Conservation (phyloP, 2,329 filamentous ascomycete genomes). For the Simplicillium sp. region DNA sequence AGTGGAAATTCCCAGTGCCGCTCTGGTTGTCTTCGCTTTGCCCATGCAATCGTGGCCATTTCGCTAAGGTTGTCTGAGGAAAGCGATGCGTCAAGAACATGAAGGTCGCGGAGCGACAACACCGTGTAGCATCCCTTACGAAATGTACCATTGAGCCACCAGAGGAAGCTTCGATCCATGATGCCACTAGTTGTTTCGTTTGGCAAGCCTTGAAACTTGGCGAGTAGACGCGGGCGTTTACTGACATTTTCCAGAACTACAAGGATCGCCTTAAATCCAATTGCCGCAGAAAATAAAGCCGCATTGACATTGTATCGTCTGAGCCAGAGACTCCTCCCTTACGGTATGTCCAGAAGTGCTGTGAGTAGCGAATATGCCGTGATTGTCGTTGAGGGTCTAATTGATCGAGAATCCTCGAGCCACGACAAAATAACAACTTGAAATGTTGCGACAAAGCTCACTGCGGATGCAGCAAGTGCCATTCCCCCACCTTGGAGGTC, state of each 20-base stretch:
- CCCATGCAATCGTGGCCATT: slow-evolving; percentile 7
- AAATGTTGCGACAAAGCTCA: slow-evolving; percentile 14
- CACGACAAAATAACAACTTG: slow-evolving; percentile 17
- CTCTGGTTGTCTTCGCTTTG: slow-evolving; percentile 3
- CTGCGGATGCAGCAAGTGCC: background rate
- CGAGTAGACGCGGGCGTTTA: slow-evolving; percentile 14
- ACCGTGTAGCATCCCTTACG: slow-evolving; percentile 10
- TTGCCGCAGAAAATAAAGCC: slow-evolving; percentile 13
- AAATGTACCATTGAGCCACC: slow-evolving; percentile 22
- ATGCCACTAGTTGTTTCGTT: slow-evolving; percentile 22
- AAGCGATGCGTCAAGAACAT: slow-evolving; percentile 8
- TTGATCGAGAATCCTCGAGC: slow-evolving; percentile 18
- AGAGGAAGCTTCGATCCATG: slow-evolving; percentile 20
- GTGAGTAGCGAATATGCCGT: slow-evolving; percentile 18
- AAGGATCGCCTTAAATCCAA: slow-evolving; percentile 15
- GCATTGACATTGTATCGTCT: slow-evolving; percentile 10
- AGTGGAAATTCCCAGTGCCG: slow-evolving; percentile 4
- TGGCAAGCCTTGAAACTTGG: slow-evolving; percentile 10
- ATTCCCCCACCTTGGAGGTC: background rate
- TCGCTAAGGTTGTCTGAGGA: slow-evolving; percentile 4
- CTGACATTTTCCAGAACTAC: slow-evolving; percentile 18
- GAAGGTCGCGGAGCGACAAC: slow-evolving; percentile 8
- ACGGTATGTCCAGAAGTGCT: slow-evolving; percentile 18
- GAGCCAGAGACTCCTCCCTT: slow-evolving; percentile 20
- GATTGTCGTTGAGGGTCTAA: slow-evolving; percentile 20